Conservation (phyloP, 768 basidiomycete species). For the Boletus rubroflammeus region DNA sequence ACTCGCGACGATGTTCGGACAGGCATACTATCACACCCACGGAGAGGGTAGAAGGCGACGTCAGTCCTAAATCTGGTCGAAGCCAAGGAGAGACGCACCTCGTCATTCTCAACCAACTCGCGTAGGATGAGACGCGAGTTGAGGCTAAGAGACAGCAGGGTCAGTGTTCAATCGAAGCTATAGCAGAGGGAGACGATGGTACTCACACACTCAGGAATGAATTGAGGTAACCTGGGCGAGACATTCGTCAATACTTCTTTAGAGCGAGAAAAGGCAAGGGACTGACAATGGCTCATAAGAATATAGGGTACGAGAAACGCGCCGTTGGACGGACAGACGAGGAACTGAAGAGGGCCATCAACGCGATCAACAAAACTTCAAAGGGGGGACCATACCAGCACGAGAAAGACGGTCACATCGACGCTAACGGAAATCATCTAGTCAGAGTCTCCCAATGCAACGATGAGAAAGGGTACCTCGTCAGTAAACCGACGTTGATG, state of each 20-base stretch:
- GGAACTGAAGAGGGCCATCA: constrained; percentile 24
- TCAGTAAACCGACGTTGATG: constrained; percentile 35
- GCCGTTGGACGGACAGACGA: constrained; percentile 35
- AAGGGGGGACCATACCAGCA: constrained; percentile 15
- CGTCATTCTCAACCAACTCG: constrained; percentile 25
- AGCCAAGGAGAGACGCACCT: constrained; percentile 9
- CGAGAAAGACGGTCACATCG: constrained; percentile 28
- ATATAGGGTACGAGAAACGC: constrained; percentile 36
- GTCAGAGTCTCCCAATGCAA: not conserved
- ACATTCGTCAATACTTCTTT: not conserved
- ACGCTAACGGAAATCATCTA: constrained; percentile 15
- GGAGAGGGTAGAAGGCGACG: too few species aligned
- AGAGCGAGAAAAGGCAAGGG: not conserved
- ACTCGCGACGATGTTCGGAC: constrained; percentile 24
- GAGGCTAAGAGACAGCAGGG: constrained; percentile 9
- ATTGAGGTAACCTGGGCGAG: constrained; percentile 33
- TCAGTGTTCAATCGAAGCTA: not conserved
- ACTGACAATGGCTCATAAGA: constrained; percentile 37
- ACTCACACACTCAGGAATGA: constrained; percentile 38
- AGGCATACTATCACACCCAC: constrained; percentile 15
- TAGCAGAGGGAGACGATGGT: too few species aligned
- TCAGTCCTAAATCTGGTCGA: not conserved
- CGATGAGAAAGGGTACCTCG: constrained; percentile 23
- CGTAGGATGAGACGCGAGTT: constrained; percentile 30
- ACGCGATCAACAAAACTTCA: not conserved